Percentiles rank a stretch among this genome's conserved stretches.
Conservation (phyloP, 352 stramenopile genomes). For the Phytophthora idaei region DNA sequence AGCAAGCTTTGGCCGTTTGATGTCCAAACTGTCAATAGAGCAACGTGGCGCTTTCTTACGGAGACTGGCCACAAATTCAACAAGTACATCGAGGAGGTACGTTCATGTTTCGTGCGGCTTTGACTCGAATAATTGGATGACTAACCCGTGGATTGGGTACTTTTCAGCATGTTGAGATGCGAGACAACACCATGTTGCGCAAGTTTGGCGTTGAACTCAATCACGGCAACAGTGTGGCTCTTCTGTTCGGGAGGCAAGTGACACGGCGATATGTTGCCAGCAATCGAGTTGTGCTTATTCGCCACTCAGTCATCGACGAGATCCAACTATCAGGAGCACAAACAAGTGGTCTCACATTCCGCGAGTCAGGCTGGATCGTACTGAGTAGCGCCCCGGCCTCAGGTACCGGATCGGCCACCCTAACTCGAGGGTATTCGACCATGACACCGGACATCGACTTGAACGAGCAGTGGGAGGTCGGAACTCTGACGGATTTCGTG, state of each 20-base stretch:
- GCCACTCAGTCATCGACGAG: slow-evolving; percentile 35
- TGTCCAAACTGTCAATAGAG: slow-evolving; percentile 20
- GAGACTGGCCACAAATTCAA: slow-evolving; percentile 32
- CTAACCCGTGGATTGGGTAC: not conserved
- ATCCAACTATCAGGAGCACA: slow-evolving; percentile 27
- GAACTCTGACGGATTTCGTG: slow-evolving; percentile 47
- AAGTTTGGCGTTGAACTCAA: slow-evolving; percentile 33
- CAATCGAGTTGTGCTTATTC: slow-evolving; percentile 31
- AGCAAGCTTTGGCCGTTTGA: slow-evolving; percentile 38
- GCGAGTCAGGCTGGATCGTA: slow-evolving; percentile 39
- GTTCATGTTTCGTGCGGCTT: not conserved
- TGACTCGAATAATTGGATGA: not conserved
- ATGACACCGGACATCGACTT: slow-evolving; percentile 29
- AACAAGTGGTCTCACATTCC: slow-evolving; percentile 32
- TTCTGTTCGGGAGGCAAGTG: slow-evolving; percentile 27
- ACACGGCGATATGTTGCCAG: slow-evolving; percentile 24
- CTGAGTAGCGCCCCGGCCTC: slow-evolving; percentile 8
- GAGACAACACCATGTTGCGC: slow-evolving; percentile 30
- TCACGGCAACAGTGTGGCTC: slow-evolving; percentile 12
- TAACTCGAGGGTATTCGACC: slow-evolving; percentile 30
- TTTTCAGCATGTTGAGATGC: slow-evolving; percentile 30
- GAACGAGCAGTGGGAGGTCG: slow-evolving; percentile 34
- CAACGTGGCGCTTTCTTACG: slow-evolving; percentile 30
- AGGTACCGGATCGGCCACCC: slow-evolving; percentile 9
- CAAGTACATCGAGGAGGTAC: slow-evolving; percentile 35